Conservation (phyloP, 768 basidiomycete genomes). For the Candolleomyces efflorescens region DNA sequence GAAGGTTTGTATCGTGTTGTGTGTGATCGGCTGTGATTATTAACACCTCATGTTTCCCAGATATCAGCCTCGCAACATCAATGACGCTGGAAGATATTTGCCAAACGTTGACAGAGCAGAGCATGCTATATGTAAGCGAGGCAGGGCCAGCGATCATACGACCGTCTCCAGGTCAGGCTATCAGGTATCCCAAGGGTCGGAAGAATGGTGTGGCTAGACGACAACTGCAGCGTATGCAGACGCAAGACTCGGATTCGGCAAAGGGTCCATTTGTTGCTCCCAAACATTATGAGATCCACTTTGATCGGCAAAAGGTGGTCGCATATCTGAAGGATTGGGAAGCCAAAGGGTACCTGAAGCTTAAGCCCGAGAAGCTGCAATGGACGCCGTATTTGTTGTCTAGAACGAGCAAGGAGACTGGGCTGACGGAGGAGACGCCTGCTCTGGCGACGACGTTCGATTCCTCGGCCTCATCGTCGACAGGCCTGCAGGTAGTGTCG, state of each 20-base stretch:
- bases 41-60: conserved; percentile 32
- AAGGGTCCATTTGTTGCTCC: conserved; percentile 58
- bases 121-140: conserved; percentile 64
- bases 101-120: conserved; percentile 63
- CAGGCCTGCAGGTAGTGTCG: neutral
- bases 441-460: conserved; percentile 4
- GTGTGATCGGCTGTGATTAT: neutral
- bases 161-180: conserved; percentile 74
- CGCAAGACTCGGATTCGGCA: conserved; percentile 30
- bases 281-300: conserved; percentile 68
- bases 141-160: conserved; percentile 47
- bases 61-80: conserved; percentile 79
- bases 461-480: neutral
- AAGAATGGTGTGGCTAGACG: conserved; percentile 61
- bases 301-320: conserved; percentile 64
- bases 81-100: conserved; percentile 91
- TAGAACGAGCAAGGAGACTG: conserved; percentile 27
- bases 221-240: conserved; percentile 57
- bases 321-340: conserved; percentile 68
- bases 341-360: conserved; percentile 68
- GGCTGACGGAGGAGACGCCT: conserved; percentile 13
- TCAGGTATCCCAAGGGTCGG: conserved; percentile 68
- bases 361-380: conserved; percentile 82
- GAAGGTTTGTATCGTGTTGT: conserved; percentile 56
- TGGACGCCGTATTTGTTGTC: conserved; percentile 92